Base-by-base conservation (phyloP, 2,329 filamentous ascomycete genomes). In the Chaetomiaceae sp. region DNA sequence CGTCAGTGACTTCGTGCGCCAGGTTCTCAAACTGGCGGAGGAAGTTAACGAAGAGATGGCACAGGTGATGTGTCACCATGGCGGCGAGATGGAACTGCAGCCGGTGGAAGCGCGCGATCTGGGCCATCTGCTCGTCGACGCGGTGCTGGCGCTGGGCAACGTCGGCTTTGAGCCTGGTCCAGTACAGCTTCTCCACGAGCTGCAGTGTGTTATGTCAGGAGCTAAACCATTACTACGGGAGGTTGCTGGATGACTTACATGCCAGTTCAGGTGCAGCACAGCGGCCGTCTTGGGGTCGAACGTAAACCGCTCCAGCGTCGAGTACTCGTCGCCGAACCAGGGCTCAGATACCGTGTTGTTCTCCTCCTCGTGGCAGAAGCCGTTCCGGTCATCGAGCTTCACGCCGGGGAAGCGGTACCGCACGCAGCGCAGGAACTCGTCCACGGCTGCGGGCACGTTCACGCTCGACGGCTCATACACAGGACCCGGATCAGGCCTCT, bases 181-280 rank as follows among this genome's bases (percentile, higher is more conserved):
- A 48, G 47, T 56, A 55, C n/a, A 56, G 48, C 30, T 56, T 53
- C 12, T 51, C 48, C 18, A 53, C 24, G 9, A 56, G 46, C 50
- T 52, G 33, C 1, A 29, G 14, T n/a, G 20, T 9, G 35, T 17
- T 30, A 27, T n/a, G 30, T 36, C 7, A 41, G n/a, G n/a, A n/a
- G n/a, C n/a, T n/a, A n/a, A n/a, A n/a, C n/a, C n/a, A n/a, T n/a
- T n/a, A n/a, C n/a, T n/a, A n/a, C n/a, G n/a, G n/a, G n/a, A n/a
- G n/a, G n/a, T n/a, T 30, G 15, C 26, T 17, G n/a, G 12, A 18
- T 19, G 12, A 22, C 47, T 19, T 9, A 48, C 48, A 35, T 48
- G 40, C 40, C 48, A 50, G 37, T 54, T 52, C 17, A 54, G 40
- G 34, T 56, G 52, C 19, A 56, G 32, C 8, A 51, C 46, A 8